Base-by-base conservation (phyloP, 176 grass and related monocot species). In the Neostapfia colusana region DNA sequence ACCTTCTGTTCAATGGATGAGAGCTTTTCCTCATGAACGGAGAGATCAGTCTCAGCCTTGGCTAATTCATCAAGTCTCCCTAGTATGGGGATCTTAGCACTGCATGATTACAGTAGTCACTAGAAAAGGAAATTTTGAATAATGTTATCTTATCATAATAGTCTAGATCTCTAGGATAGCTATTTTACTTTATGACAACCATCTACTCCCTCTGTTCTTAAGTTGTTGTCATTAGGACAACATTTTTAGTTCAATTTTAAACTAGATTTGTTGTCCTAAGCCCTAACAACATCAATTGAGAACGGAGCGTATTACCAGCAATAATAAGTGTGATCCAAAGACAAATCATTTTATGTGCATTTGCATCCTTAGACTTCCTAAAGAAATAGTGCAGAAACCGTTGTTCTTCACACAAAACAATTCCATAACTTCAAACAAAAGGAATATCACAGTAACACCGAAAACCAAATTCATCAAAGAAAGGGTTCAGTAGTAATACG, bases 1-100 rank as follows among this genome's bases (percentile, higher is more conserved):
- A 99, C 95, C 91, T 90, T 83, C 63, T 89, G 72, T 80, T 95
- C 89, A 67, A 99, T 92, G 76, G 63, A 61, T 82, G 59, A 81
- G 50, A 99, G 80, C 15, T 28, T 87, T 58, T 87, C 80, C 67
- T 95, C 79, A 77, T 86, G 87, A 66, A 74, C 55, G 0, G 63
- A 81, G 65, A 99, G 89, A 72, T 99, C 85, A 83, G 73, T 73
- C 83, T 99, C 91, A 75, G 95, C 87, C 72, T 76, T 83, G 63
- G 87, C 84, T 63, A 99, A 83, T 77, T 88, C 87, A 73, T 92
- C 80, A 38, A 99, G 89, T 79, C 95, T 88, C 62, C 73, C 79
- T 83, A 99, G 70, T 35, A 95, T 61, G 51, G 94, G 83, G 27
- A 87, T 91, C 63, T 83, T 83, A 74, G 82, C 80, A 76, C 95